phyloP scores from a whole-genome alignment of 2,329 filamentous ascomycete genomes.

The Sclerotiophoma versabilis region DNA sequence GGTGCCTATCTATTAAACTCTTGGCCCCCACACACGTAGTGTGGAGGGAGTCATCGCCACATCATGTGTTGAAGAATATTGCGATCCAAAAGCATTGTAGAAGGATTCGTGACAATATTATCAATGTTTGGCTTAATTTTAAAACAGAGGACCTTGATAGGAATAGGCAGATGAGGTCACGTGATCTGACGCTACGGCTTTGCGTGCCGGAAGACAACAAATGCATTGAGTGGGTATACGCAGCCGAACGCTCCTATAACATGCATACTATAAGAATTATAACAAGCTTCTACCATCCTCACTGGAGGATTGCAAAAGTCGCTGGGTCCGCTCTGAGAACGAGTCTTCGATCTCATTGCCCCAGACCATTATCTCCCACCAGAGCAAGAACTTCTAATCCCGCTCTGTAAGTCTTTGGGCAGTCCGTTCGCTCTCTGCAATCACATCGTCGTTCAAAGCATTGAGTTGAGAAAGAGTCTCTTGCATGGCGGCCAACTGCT shows the following conservation, averaged over 20 bases:
- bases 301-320: too few relatives aligned
- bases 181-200: too few relatives aligned
- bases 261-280: slow-evolving; percentile 4
- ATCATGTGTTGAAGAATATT: too few relatives aligned
- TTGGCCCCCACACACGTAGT: neutral
- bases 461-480: slow-evolving; percentile 44
- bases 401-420: slow-evolving; percentile 41
- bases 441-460: slow-evolving; percentile 46
- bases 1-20: neutral
- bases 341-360: neutral
- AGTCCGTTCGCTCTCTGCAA: slow-evolving; percentile 44
- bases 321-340: neutral
- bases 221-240: slow-evolving; percentile 18
- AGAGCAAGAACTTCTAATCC: slow-evolving; percentile 30
- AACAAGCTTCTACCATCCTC: neutral
- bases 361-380: slow-evolving; percentile 19
- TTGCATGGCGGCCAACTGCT: slow-evolving; percentile 51
- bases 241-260: slow-evolving; percentile 7
- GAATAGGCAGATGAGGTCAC: too few relatives aligned
- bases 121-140: too few relatives aligned
- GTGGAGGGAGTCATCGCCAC: neutral
- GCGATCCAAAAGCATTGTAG: too few relatives aligned
- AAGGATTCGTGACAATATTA: too few relatives aligned
- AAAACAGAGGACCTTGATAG: too few relatives aligned
- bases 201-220: neutral